Evolutionary conservation across 805 yeast species (phyloP), one percentile per base, ranked within the genome.

Genomic region (Pichia nanzhaoensis): DNA sequence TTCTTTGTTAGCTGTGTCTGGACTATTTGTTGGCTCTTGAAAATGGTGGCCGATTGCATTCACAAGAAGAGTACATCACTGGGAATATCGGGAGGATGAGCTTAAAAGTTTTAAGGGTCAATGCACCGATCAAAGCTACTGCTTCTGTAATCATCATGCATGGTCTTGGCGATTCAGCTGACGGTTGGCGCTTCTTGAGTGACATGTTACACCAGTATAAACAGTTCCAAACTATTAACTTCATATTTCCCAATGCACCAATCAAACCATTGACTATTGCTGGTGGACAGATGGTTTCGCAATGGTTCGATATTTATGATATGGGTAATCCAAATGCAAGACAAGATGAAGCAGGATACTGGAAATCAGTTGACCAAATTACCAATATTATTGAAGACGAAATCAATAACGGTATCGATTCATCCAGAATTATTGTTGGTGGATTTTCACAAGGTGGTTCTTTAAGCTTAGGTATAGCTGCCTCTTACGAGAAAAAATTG

Each of bases 391-490:
- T 84, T 36, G 60, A 72, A 18, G 78, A 78, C 45, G 79, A 82
- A 52, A 66, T 75, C 14, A 75, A 73, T 8, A 54, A 55, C 6
- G 78, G 82, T 9, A 73, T 84, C 31, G 71, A 76, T 4, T 69
- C 83, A 0, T 78, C 77, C 16, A 76, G 84, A 43, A 84, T 93
- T 39, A 68, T 93, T n/a, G 69, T 93, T 46, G 98, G 98, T 31
- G 99, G 99, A 0, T 93, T 93, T 60, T 83, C 95, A 4, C 99
- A 93, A 66, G 99, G 99, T 45, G 95, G 88, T 40, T 89, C 95
- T 1, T 49, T 91, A 10, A 67, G 93, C 1, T 66, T 85, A 48
- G 87, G 85, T 19, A 60, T 82, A 14, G 69, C 77, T 19, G 68
- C 81, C 0, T 62, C 73, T 10, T 60, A 72, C 28, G 79, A 80